Conservation (phyloP, 1,284 basidiomycete genomes). For the Cystobasidium pallidum region DNA sequence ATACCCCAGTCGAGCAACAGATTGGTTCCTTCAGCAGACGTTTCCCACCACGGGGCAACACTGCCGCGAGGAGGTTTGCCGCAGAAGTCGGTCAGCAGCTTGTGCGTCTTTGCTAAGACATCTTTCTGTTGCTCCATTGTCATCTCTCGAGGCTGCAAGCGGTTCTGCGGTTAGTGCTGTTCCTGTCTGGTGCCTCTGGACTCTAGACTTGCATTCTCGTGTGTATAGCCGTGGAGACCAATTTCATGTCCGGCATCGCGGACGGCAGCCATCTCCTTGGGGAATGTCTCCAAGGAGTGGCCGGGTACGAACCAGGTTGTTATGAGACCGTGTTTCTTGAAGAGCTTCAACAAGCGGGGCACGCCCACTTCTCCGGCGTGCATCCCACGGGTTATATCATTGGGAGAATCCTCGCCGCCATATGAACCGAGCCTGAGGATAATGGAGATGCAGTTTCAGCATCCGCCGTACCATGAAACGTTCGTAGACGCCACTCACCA, state of each 20-base stretch:
- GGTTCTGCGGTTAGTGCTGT: neutral
- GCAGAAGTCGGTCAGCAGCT: conserved; percentile 70
- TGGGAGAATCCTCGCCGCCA: conserved; percentile 68
- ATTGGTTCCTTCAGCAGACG: conserved; percentile 69
- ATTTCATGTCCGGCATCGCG: conserved; percentile 72
- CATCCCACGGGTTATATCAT: conserved; percentile 70
- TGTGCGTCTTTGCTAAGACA: conserved; percentile 70
- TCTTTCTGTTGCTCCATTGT: conserved; percentile 70
- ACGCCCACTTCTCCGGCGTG: conserved; percentile 74
- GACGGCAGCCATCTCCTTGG: conserved; percentile 67
- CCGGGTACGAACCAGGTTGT: conserved; percentile 70
- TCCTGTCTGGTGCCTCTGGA: neutral
- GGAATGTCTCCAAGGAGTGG: conserved; percentile 72
- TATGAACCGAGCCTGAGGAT: conserved; percentile 67
- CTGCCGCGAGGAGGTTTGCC: conserved; percentile 67
- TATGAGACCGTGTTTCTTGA: conserved; percentile 71
- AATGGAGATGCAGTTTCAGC: neutral
- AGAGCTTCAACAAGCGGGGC: conserved; percentile 69
- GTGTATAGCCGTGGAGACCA: conserved; percentile 74
- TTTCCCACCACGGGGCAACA: conserved; percentile 80
- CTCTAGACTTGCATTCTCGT: conserved; percentile 63
- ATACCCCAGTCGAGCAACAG: conserved; percentile 74
- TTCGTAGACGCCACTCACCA: neutral
- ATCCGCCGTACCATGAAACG: neutral
- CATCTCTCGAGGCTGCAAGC: conserved; percentile 62